Conservation (phyloP, 1,284 basidiomycete genomes). For the Volvariella surrecta region DNA sequence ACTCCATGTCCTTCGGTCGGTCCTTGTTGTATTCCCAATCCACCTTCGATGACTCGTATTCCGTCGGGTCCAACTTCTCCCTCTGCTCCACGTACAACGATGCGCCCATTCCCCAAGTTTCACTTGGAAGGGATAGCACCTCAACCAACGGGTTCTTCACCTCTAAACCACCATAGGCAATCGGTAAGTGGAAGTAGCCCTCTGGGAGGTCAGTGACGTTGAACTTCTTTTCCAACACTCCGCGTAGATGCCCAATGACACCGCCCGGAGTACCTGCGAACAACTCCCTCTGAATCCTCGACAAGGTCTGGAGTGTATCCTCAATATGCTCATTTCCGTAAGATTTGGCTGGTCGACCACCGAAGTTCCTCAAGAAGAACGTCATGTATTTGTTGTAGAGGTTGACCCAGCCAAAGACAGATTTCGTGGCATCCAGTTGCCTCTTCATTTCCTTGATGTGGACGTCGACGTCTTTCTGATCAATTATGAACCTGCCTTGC, state of each 20-base stretch:
- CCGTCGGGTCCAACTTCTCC: slow-evolving; percentile 7
- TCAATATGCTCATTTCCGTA: slow-evolving; percentile 24
- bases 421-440: slow-evolving; percentile 28
- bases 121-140: slow-evolving; percentile 21
- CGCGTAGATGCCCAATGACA: slow-evolving; percentile 24
- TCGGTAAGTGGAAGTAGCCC: slow-evolving; percentile 36
- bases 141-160: slow-evolving; percentile 31
- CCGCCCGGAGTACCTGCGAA: slow-evolving; percentile 21
- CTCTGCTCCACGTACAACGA: slow-evolving; percentile 5
- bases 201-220: slow-evolving; percentile 27
- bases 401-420: slow-evolving; percentile 33
- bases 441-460: slow-evolving; percentile 31
- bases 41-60: slow-evolving; percentile 14
- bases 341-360: slow-evolving; percentile 26
- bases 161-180: slow-evolving; percentile 30
- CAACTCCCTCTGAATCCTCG: slow-evolving; percentile 27
- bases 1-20: slow-evolving; percentile 8
- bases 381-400: slow-evolving; percentile 35
- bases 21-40: slow-evolving; percentile 17
- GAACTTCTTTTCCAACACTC: slow-evolving; percentile 25
- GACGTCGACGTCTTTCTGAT: slow-evolving; percentile 16
- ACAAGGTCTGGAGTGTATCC: slow-evolving; percentile 26
- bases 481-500: slow-evolving; percentile 5
- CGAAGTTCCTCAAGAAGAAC: slow-evolving; percentile 32
- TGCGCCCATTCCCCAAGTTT: not conserved